Evolutionary conservation across 768 basidiomycete genomes (phyloP), one percentile per base, ranked within the genome.

Genomic region (Rhodosporidiobolus odoratus): DNA sequence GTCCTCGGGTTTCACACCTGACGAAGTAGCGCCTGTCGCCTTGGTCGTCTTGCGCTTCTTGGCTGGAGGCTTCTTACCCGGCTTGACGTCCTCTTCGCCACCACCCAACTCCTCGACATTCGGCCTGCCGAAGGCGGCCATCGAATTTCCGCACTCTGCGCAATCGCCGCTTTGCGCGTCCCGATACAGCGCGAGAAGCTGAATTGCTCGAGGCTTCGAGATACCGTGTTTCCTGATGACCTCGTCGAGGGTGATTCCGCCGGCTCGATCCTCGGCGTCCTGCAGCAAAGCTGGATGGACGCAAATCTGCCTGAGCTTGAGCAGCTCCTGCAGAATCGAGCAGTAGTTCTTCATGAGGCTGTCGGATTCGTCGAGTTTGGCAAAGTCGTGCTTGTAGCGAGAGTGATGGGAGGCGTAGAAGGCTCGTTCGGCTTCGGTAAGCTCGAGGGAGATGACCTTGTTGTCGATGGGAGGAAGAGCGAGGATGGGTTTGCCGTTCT

Each of bases 281-380:
- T 79, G 84, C 7, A 97, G 89, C 43, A 97, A 84, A 76, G 92
- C 91, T 75, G 85, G 91, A 80, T 99, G 95, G 78, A 97, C 93
- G 80, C 96, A 99, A 58, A 98, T 98, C 82, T 98, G 95, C 63
- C 96, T 89, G 56, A 99, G 84, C 32, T 94, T 90, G 62, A 99
- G 83, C 67, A 98, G 91, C 83, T 94, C 93, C 80, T 97, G 95
- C 75, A 99, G 80, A 76, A 99, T 95, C 64, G 92, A 92, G 74
- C 96, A 96, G 78, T 95, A 96, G 78, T 96, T 97, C 85, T 96
- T 96, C 88, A 94, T 91, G 62, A 96, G 89, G 79, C 92, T 89
- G 76, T 94, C 92, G 80, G 89, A 91, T 79, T 87, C 84, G 38
- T 89, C 86, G 73, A 97, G 83, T 77, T 91, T 87, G 70, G 86